Conservation (phyloP, 176 grass and related monocot genomes). For the Carex scoparia region DNA sequence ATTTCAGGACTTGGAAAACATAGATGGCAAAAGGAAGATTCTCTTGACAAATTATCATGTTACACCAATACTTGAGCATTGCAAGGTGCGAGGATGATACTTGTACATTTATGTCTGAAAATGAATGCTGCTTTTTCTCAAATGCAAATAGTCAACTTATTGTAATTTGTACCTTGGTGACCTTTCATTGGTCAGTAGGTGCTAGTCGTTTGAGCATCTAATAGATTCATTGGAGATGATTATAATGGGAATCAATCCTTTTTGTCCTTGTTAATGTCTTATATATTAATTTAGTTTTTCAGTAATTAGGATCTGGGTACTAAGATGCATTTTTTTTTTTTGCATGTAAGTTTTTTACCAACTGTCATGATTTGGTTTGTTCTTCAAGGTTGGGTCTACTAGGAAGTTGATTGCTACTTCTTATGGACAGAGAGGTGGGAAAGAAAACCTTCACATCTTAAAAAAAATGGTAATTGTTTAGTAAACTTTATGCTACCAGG, state of each 20-base stretch:
- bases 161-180: neutral
- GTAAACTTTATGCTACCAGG: slow-evolving; percentile 6
- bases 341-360: neutral
- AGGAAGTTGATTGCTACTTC: slow-evolving; percentile 66
- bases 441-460: slow-evolving; percentile 74
- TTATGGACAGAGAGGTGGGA: slow-evolving; percentile 81
- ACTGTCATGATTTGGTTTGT: neutral
- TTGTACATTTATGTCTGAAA: slow-evolving; percentile 2
- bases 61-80: slow-evolving; percentile 92
- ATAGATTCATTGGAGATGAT: neutral
- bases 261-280: neutral
- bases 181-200: neutral
- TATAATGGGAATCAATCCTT: neutral
- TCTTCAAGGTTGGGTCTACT: slow-evolving; percentile 60
- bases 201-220: neutral
- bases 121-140: neutral
- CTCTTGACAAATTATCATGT: slow-evolving; percentile 62
- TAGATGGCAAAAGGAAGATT: slow-evolving; percentile 67
- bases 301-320: neutral
- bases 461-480: slow-evolving; percentile 68
- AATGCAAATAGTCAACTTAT: neutral
- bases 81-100: slow-evolving; percentile 52
- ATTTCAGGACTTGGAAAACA: slow-evolving; percentile 72
- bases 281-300: neutral
- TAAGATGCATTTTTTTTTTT: neutral